Evolutionary conservation across 768 basidiomycete species (phyloP).

Genomic region (Gyrodon lividus): DNA sequence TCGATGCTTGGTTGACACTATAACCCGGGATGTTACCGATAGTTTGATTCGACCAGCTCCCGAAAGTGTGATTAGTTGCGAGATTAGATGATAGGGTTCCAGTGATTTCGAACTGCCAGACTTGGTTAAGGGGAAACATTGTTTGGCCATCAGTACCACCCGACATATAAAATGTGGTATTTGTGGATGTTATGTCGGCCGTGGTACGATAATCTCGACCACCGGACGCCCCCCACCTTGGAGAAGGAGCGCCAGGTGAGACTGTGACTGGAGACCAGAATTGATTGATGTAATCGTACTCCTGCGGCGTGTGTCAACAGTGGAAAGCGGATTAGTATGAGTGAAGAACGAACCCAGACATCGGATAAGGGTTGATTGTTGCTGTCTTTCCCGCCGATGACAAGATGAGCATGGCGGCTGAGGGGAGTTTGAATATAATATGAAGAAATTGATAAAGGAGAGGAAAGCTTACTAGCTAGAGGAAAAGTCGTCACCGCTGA

Average conservation of each 20-base stretch:
- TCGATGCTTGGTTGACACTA: slow-evolving; percentile 52
- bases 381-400: slow-evolving; percentile 68
- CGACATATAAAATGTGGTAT: slow-evolving; percentile 70
- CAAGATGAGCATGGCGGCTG: slow-evolving; percentile 72
- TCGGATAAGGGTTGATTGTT: slow-evolving; percentile 58
- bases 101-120: slow-evolving; percentile 69
- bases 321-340: not conserved
- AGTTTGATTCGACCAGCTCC: slow-evolving; percentile 57
- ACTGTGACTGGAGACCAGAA: slow-evolving; percentile 70
- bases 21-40: slow-evolving; percentile 34
- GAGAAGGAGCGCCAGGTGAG: slow-evolving; percentile 51
- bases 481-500: slow-evolving; percentile 69
- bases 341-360: slow-evolving; percentile 59
- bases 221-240: slow-evolving; percentile 72
- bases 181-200: slow-evolving; percentile 36
- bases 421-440: slow-evolving; percentile 14
- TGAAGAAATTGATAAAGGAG: slow-evolving; percentile 12
- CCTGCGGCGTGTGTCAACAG: slow-evolving; percentile 41
- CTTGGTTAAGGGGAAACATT: slow-evolving; percentile 53
- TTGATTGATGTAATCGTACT: slow-evolving; percentile 71
- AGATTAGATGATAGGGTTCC: slow-evolving; percentile 74
- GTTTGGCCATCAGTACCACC: slow-evolving; percentile 61
- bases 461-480: slow-evolving; percentile 70
- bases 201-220: slow-evolving; percentile 62
- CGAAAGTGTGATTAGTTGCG: slow-evolving; percentile 42